Evolutionary conservation across 2,329 filamentous ascomycete genomes (phyloP).

Genomic region (Aspergillus carbonarius): DNA sequence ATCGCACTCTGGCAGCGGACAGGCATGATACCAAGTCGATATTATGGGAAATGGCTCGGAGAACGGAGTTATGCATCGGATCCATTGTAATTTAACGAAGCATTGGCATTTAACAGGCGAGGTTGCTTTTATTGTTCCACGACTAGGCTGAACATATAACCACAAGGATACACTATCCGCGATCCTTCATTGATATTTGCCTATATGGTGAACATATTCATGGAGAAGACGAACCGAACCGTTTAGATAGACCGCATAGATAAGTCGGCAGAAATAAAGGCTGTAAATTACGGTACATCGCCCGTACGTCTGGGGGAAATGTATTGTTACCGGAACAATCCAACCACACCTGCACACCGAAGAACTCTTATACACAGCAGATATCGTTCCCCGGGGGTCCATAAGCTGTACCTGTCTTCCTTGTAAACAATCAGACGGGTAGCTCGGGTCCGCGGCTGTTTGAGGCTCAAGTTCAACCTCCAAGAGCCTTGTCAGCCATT

Average conservation of each 20-base stretch:
- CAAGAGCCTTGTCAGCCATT: not conserved
- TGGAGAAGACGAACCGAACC: not conserved
- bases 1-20: conserved; percentile 13
- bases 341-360: not conserved
- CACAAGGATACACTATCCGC: not conserved
- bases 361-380: not conserved
- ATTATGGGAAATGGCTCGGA: conserved; percentile 15
- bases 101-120: conserved; percentile 4
- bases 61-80: conserved; percentile 19
- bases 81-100: conserved; percentile 13
- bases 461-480: not conserved
- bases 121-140: conserved; percentile 1
- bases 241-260: not conserved
- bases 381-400: no score
- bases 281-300: not conserved
- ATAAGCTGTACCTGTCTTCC: no score
- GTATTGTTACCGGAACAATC: conserved; percentile 18
- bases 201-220: no score
- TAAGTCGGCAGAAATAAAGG: not conserved
- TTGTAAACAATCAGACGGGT: no score
- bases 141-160: not conserved
- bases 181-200: not conserved
- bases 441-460: not conserved
- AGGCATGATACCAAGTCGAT: conserved; percentile 10
- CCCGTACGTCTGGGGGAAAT: conserved; percentile 3